These are phyloP conservation scores for Postia placenta DNA, from an alignment of 768 basidiomycete genomes.

Conservation along the genomic window DNA sequence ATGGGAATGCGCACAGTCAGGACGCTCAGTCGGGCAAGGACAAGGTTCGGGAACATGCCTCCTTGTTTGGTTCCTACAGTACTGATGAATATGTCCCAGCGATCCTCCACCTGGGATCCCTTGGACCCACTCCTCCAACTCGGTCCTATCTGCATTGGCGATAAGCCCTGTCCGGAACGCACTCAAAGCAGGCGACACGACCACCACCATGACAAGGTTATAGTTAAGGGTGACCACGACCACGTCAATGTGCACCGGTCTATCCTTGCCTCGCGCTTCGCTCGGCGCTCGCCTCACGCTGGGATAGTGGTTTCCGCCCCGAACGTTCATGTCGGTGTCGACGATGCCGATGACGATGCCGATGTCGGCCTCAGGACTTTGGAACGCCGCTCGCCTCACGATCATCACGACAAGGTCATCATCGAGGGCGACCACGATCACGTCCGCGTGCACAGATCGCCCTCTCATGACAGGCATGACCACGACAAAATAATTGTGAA, in stretches of 20 bases:
- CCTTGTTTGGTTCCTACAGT: too few relatives aligned
- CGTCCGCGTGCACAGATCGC: conserved; percentile 14
- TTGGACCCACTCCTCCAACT: conserved; percentile 13
- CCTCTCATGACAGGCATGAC: conserved; percentile 2
- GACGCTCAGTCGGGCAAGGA: background rate
- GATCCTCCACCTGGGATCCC: conserved; percentile 12
- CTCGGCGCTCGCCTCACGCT: conserved; percentile 5
- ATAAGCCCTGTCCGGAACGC: conserved; percentile 4
- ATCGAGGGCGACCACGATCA: conserved; percentile 23
- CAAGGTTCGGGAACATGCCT: background rate
- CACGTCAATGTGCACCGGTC: conserved; percentile 16
- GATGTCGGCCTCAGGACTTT: conserved; percentile 18
- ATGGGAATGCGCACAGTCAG: too few relatives aligned
- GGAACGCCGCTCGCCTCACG: conserved; percentile 12
- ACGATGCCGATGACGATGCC: conserved; percentile 14
- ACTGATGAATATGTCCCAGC: conserved; percentile 10
- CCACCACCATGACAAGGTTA: conserved; percentile 15
- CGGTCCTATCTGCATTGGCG: conserved; percentile 14
- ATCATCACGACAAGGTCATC: conserved; percentile 16
- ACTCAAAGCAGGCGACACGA: conserved; percentile 9
- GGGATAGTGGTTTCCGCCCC: conserved; percentile 8
- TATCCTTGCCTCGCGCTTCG: conserved; percentile 3
- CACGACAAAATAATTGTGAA: conserved; percentile 13
- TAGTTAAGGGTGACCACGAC: conserved; percentile 23
- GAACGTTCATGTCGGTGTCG: conserved; percentile 14